Evolutionary conservation across 345 rosid species (phyloP), one percentile per base, ranked within the genome.

Genomic region (Anacardium occidentale): DNA sequence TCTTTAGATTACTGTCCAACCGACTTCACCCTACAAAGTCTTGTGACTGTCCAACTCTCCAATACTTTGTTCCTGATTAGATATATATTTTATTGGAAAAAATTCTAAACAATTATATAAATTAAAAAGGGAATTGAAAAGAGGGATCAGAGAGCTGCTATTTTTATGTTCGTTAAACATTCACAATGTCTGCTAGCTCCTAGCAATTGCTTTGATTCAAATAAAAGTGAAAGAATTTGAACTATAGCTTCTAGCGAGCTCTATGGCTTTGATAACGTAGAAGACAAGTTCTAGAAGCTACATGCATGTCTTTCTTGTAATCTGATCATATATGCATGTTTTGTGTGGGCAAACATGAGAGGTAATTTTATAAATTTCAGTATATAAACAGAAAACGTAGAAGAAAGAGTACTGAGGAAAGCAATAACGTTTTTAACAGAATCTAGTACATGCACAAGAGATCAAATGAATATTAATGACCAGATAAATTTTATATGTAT

Each of bases 11-110:
- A 64, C 53, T 69, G 74, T 63, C 60, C 44, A 74, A 34, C 64
- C 69, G 17, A 73, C 12, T 25, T 69, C 56, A 32, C 66, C 67
- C 47, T 76, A 80, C 62, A 47, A 18, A 75, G 22, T 66, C 83
- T 77, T 72, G 69, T 78, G 83, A 80, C 68, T 47, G 74, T 64
- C 80, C 76, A 62, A 64, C 62, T 45, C 70, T 59, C 67, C 73
- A 22, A 71, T n/a, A 63, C 69, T 66, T 71, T 68, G 77, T 72
- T 74, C 15, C 59, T 68, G 24, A 29, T 67, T 17, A 57, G 12
- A 3, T n/a, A 10, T 5, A 59, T 58, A 20, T 61, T 45, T 29
- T 54, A 64, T 51, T 6, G 14, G 44, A 7, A 21, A 12, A 51
- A 51, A 50, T 48, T 29, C 51, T 58, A 40, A 60, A 60, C 13